A percentile compares a stretch with the other conserved stretches of the same genome.
These are phyloP conservation scores for Petrea volubilis DNA, from an alignment of 257 asterid genomes.

Conservation along the genomic window DNA sequence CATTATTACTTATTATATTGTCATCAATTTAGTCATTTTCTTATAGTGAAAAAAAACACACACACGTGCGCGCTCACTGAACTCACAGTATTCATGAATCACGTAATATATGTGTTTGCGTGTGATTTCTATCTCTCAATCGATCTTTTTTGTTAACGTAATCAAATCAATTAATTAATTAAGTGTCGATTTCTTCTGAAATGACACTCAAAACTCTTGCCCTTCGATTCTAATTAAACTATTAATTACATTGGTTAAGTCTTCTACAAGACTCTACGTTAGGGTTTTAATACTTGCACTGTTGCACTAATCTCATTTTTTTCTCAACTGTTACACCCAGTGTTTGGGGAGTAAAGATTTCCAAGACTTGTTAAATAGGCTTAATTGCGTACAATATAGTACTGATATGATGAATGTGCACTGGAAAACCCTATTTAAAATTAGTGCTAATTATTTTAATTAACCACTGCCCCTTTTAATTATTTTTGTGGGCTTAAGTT, in stretches of 20 bases:
- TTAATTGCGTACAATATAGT: not conserved
- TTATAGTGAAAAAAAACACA: too few relatives aligned
- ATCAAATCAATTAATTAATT: not conserved
- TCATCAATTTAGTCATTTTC: too few relatives aligned
- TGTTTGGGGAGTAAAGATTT: slow-evolving; percentile 31
- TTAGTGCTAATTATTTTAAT: slow-evolving; percentile 11
- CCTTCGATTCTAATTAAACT: slow-evolving; percentile 7
- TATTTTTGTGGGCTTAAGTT: slow-evolving; percentile 10
- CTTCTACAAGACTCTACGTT: slow-evolving; percentile 30
- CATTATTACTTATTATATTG: too few relatives aligned
- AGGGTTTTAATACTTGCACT: slow-evolving; percentile 8
- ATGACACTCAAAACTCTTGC: slow-evolving; percentile 27
- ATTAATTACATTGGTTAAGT: slow-evolving; percentile 20
- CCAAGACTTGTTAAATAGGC: slow-evolving; percentile 2
- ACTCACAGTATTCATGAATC: too few relatives aligned
- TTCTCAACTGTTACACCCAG: slow-evolving; percentile 65
- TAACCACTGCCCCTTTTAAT: slow-evolving; percentile 33
- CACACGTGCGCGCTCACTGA: too few relatives aligned
- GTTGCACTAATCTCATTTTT: slow-evolving; percentile 18
- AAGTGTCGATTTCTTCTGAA: slow-evolving; percentile 17
- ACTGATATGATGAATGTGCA: slow-evolving; percentile 18
- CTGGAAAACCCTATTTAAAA: slow-evolving; percentile 5
- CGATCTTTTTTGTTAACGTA: not conserved
- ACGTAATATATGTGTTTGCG: not conserved
- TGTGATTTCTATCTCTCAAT: not conserved